Evolutionary conservation across 495 filamentous ascomycete species (phyloP).

Genomic region (Tuber calosporum): DNA sequence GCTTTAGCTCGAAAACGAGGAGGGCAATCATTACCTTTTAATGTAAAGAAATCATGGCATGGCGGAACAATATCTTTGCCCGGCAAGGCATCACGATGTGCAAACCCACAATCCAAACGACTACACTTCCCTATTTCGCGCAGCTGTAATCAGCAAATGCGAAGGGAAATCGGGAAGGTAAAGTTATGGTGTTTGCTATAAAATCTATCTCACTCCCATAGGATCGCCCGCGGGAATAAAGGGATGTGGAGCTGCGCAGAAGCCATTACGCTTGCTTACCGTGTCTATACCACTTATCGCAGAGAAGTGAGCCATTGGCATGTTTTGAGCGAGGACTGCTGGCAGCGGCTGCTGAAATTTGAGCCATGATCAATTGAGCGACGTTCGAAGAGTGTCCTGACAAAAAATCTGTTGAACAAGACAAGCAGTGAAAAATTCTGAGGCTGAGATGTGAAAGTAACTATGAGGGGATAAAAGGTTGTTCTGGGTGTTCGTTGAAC

Average conservation of each 20-base stretch:
- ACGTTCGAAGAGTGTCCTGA: neutral
- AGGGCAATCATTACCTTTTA: constrained; percentile 19
- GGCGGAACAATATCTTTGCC: constrained; percentile 9
- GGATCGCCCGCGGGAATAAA: neutral
- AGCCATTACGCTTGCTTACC: constrained; percentile 11
- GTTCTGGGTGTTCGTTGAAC: neutral
- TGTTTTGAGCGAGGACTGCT: neutral
- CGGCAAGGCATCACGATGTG: constrained; percentile 7
- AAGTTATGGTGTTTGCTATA: neutral
- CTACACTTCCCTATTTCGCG: constrained; percentile 17
- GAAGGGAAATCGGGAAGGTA: neutral
- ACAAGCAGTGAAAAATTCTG: neutral
- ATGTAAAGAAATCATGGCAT: constrained; percentile 12
- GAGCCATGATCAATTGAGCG: neutral
- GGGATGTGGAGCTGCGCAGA: neutral
- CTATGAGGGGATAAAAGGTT: neutral
- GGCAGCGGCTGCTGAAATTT: neutral
- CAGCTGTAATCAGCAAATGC: neutral
- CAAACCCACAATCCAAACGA: constrained; percentile 9
- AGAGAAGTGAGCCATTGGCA: constrained; percentile 24
- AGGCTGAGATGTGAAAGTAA: neutral
- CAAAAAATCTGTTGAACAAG: neutral
- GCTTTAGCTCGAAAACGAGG: constrained; percentile 3
- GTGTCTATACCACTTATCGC: constrained; percentile 19
- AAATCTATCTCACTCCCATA: no score